phyloP scores from a whole-genome alignment of 306 rosid species.

The Quillaja saponaria region DNA sequence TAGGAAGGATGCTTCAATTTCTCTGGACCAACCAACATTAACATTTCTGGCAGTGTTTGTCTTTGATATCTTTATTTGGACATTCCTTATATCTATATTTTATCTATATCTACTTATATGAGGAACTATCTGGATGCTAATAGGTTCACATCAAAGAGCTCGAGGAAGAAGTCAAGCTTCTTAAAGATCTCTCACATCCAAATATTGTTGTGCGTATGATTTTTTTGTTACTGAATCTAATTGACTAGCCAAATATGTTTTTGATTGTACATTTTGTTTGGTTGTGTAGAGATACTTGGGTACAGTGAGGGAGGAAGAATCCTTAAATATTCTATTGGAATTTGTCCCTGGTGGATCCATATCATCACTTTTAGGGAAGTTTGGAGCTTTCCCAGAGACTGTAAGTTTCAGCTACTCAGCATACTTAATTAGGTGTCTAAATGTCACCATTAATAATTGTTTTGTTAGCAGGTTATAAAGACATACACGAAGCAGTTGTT shows the following conservation, averaged over 20 bases:
- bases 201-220: slow-evolving; percentile 91
- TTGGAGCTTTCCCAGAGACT: slow-evolving; percentile 97
- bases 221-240: slow-evolving; percentile 29
- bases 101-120: slow-evolving; percentile 3
- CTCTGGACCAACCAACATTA: background rate
- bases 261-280: slow-evolving; percentile 33
- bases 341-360: slow-evolving; percentile 99
- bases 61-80: slow-evolving; percentile 11
- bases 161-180: slow-evolving; percentile 98
- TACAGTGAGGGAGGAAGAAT: slow-evolving; percentile 89
- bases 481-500: slow-evolving; percentile 86
- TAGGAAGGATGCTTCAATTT: background rate
- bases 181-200: slow-evolving; percentile 89
- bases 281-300: slow-evolving; percentile 86
- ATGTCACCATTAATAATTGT: background rate
- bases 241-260: slow-evolving; percentile 21
- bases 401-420: slow-evolving; percentile 65
- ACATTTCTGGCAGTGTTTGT: background rate
- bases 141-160: slow-evolving; percentile 96
- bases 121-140: slow-evolving; percentile 35
- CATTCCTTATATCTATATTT: slow-evolving; percentile 20
- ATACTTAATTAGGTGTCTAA: background rate
- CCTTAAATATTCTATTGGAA: slow-evolving; percentile 85
- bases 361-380: slow-evolving; percentile 95
- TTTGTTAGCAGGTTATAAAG: slow-evolving; percentile 68